Percentiles rank a stretch among this genome's conserved stretches.
These are phyloP conservation scores for Linum lewisii DNA, from an alignment of 345 rosid genomes.

Conservation along the genomic window DNA sequence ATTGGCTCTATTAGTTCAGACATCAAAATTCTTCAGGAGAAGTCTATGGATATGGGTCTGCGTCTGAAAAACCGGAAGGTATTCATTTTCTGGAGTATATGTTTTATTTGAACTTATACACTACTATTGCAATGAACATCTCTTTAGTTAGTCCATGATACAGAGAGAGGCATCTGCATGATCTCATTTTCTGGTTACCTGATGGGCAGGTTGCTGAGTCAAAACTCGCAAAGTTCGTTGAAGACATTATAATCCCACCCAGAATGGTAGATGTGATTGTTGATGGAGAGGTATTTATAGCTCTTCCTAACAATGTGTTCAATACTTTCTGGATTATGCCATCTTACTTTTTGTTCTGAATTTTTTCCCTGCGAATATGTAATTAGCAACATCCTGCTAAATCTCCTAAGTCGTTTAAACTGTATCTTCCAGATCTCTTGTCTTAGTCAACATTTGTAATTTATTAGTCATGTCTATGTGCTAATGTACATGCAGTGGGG, in stretches of 20 bases:
- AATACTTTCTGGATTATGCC: background rate
- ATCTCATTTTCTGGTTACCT: conserved; percentile 7
- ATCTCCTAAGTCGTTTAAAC: background rate
- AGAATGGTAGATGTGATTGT: conserved; percentile 92
- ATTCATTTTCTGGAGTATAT: background rate
- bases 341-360: background rate
- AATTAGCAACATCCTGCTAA: background rate
- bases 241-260: conserved; percentile 92
- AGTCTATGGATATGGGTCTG: conserved; percentile 99
- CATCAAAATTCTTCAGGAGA: conserved; percentile 93
- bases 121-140: background rate
- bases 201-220: conserved; percentile 82
- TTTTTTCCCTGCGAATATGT: background rate
- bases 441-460: background rate
- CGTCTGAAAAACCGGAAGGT: conserved; percentile 98
- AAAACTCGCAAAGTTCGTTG: conserved; percentile 87
- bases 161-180: too few species aligned
- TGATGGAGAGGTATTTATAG: conserved; percentile 85
- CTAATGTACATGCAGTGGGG: conserved; percentile 18
- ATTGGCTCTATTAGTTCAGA: conserved; percentile 98
- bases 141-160: background rate
- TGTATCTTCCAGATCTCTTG: background rate
- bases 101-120: conserved; percentile 3
- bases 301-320: conserved; percentile 6
- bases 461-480: background rate